Conservation (phyloP, 495 filamentous ascomycete genomes). For the Penicillium malachiteum region DNA sequence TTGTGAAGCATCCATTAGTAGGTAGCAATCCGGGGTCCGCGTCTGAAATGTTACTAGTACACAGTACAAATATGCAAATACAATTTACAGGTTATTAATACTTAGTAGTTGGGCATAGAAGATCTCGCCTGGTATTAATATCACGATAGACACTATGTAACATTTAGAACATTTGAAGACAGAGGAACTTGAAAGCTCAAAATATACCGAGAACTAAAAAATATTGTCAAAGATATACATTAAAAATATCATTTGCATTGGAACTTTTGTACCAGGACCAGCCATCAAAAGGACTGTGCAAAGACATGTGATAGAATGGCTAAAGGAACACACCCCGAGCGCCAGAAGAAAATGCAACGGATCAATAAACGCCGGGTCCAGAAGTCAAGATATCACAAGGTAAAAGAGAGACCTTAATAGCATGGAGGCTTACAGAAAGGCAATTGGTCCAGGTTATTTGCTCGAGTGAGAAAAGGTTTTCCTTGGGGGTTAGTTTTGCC, state of each 20-base stretch:
- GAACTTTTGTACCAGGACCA: conserved; percentile 27
- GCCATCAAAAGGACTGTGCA: conserved; percentile 22
- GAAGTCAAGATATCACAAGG: background rate
- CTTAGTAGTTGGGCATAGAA: no score
- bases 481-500: background rate
- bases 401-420: background rate
- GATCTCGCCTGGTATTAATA: no score
- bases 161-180: no score
- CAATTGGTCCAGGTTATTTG: background rate
- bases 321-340: conserved; percentile 14
- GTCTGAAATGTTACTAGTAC: no score
- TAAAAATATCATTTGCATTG: conserved; percentile 11
- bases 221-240: conserved; percentile 1
- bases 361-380: conserved; percentile 1
- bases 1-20: no score
- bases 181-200: no score
- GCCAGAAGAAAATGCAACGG: conserved; percentile 9
- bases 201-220: no score
- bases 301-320: conserved; percentile 7
- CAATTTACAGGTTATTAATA: no score
- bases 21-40: no score
- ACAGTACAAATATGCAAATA: no score
- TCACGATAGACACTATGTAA: no score
- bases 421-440: background rate
- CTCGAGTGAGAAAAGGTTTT: no score